A percentile compares a stretch with the other conserved stretches of the same genome.
Evolutionary conservation across 768 basidiomycete genomes (phyloP).

Genomic region (Hydnum rufescens): DNA sequence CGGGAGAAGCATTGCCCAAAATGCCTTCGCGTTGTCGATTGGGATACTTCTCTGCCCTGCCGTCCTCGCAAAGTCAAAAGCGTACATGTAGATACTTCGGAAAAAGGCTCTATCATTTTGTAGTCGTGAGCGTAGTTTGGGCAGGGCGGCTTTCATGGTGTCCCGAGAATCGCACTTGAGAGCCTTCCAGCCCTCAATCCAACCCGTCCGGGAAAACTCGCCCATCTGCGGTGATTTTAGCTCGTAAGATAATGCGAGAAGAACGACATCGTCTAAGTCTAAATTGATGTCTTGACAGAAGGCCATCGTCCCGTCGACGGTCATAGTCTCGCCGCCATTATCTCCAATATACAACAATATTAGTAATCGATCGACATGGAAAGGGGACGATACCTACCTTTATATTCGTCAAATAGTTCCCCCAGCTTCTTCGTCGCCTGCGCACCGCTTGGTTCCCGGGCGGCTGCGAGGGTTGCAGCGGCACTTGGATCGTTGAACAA

Average conservation of each 20-base stretch:
- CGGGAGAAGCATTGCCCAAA: slow-evolving; percentile 61
- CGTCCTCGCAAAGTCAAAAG: slow-evolving; percentile 58
- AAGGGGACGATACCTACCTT: slow-evolving; percentile 26
- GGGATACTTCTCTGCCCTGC: slow-evolving; percentile 66
- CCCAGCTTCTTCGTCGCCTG: slow-evolving; percentile 25
- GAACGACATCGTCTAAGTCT: slow-evolving; percentile 61
- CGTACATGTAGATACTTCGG: slow-evolving; percentile 53
- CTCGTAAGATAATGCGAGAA: slow-evolving; percentile 66
- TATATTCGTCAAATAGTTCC: slow-evolving; percentile 45
- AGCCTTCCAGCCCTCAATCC: slow-evolving; percentile 64
- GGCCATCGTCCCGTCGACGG: slow-evolving; percentile 60
- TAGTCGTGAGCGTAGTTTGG: slow-evolving; percentile 36
- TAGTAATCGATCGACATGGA: slow-evolving; percentile 2
- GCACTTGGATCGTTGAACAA: slow-evolving; percentile 12
- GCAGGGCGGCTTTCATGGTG: slow-evolving; percentile 37
- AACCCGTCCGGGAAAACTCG: slow-evolving; percentile 47
- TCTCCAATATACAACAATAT: slow-evolving; percentile 21
- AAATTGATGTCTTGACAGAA: slow-evolving; percentile 52
- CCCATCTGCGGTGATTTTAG: slow-evolving; percentile 58
- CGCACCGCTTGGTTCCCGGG: background rate
- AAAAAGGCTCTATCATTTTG: slow-evolving; percentile 51
- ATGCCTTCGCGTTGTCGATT: slow-evolving; percentile 45
- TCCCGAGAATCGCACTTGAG: slow-evolving; percentile 50
- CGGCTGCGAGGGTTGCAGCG: background rate
- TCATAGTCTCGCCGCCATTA: slow-evolving; percentile 37